Evolutionary conservation across 2,329 filamentous ascomycete genomes (phyloP), one percentile per base, ranked within the genome.

Genomic region (Clathrospora elynae): DNA sequence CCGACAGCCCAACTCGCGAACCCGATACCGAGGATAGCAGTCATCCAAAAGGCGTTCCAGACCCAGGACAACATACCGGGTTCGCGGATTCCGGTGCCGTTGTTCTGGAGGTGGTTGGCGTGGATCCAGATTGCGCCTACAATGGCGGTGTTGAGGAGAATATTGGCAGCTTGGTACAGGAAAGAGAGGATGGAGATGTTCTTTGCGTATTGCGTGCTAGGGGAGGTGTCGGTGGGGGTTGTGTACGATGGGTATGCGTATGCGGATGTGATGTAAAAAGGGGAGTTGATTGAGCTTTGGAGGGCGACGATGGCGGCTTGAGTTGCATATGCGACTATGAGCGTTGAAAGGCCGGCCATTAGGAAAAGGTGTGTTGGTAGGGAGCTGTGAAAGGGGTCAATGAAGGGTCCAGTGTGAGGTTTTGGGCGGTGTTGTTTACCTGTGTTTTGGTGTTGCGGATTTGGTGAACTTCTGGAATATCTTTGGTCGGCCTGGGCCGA

Each of bases 91-190:
- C 51, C 42, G 3, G 53, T 52, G 2, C 36, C 48, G 12, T 56
- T 56, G 29, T 46, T 49, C 14, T 56, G 48, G 1, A 56, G n/a
- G 23, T 56, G 48, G 37, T 56, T 56, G 31, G 53, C 48, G 3
- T 47, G 35, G 30, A 56, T 52, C 53, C 53, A 56, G 24, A 56
- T 56, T 3, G 51, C 53, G 17, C 53, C 53, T 10, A 77, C 48
- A 5, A 56, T 54, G 40, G 33, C 35, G 2, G 53, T 31, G 18
- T 56, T 49, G 3, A 49, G 34, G 13, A 56, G 14, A 7, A 56
- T 56, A n/a, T 39, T 44, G 14, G 51, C 51, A n/a, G 42, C 40
- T 13, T 56, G 53, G 30, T 56, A 54, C 4, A 47, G 25, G 28
- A 54, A 56, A 2, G 53, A 56, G 0, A 56, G 41, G 19, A 56